Evolutionary conservation across 768 basidiomycete species (phyloP), one percentile per base, ranked within the genome.

Genomic region (Cyathus striatus): DNA sequence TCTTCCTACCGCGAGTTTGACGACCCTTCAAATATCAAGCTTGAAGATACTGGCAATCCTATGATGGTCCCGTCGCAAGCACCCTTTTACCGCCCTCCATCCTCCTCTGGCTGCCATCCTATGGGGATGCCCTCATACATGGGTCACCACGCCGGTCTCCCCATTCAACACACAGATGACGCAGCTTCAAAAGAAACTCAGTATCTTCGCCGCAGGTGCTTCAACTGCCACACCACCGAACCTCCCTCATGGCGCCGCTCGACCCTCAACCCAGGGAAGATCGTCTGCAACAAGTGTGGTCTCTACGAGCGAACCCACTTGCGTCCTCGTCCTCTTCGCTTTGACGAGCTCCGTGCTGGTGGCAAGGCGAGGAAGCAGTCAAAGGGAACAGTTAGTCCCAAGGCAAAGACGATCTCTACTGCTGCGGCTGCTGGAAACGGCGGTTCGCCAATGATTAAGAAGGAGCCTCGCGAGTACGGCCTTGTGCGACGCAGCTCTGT

Each of bases 221-320:
- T 85, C 73, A 92, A 92, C 65, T 92, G 90, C 67, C 89, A 90
- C 58, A 90, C 90, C 16, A 92, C 90, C 2, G 90, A 92, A 59
- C 90, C 90, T 0, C 90, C 90, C 5, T 83, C 79, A 20, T 92
- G 90, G 90, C 83, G 90, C 42, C 79, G 90, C 35, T 84, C 81
- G 23, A 91, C 90, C 4, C 82, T 92, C 56, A 89, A 90, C 62
- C 87, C 86, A 0, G 90, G 90, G 50, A 92, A 92, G 65, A 92
- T 92, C 56, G 90, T 92, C 35, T 92, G 90, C 76, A 92, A 92
- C 75, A 92, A 92, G 70, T 92, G 90, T 50, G 90, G 90, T 7
- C 74, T 92, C 27, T 92, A 92, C 56, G 90, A 92, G 63, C 86
- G 90, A 56, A 92, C 90, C 10, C 90, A 92, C 51, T 63, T 91